Conservation (phyloP, 768 basidiomycete species). For the Leccinum rimulosum region DNA sequence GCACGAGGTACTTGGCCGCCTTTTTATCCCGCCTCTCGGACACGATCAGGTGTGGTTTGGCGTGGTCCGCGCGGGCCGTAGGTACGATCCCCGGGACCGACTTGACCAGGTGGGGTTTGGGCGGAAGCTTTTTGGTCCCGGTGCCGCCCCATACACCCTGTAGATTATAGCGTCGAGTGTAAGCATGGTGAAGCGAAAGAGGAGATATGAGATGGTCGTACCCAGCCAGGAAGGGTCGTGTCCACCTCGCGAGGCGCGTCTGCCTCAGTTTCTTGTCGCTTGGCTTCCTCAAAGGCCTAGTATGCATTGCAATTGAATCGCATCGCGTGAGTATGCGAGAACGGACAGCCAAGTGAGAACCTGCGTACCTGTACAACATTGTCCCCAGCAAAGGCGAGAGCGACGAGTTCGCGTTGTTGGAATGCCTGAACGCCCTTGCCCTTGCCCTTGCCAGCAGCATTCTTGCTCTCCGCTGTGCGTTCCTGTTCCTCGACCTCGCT, state of each 20-base stretch:
- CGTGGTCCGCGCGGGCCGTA: constrained; percentile 75
- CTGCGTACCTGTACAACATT: constrained; percentile 82
- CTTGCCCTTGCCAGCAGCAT: constrained; percentile 27
- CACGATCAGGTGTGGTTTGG: constrained; percentile 88
- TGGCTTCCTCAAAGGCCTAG: constrained; percentile 84
- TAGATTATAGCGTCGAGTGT: background rate
- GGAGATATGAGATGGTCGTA: constrained; percentile 35
- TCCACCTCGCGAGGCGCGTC: constrained; percentile 90
- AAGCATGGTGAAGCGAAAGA: no score
- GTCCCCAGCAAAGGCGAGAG: constrained; percentile 94
- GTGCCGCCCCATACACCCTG: constrained; percentile 92
- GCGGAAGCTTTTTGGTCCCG: constrained; percentile 57
- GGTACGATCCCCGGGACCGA: constrained; percentile 81
- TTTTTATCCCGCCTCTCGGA: constrained; percentile 96
- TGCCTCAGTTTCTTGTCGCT: constrained; percentile 74
- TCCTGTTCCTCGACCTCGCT: constrained; percentile 76
- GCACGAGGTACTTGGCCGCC: constrained; percentile 82
- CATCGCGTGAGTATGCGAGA: background rate
- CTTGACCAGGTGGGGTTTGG: constrained; percentile 74
- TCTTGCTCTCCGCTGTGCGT: constrained; percentile 42
- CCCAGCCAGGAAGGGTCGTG: constrained; percentile 94
- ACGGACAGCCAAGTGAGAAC: no score
- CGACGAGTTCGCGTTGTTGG: constrained; percentile 89
- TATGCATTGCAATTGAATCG: constrained; percentile 3
- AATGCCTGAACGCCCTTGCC: constrained; percentile 59